Base-by-base conservation (phyloP, 1,284 basidiomycete genomes). In the Ceratobasidium sp. region DNA sequence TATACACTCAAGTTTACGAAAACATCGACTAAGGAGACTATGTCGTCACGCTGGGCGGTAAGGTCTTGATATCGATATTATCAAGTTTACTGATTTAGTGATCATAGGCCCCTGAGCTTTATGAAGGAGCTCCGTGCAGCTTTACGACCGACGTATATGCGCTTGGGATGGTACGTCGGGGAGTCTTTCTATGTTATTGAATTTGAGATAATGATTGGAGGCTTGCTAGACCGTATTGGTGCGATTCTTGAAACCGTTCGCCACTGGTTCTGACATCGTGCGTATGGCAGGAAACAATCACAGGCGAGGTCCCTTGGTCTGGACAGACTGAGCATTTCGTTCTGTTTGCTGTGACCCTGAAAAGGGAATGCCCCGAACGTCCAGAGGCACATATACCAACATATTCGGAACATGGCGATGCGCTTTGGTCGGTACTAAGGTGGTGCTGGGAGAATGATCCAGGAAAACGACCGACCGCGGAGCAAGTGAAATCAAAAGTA, bases 101-200 rank as follows among this genome's bases (percentile, higher is more conserved):
- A 9, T 23, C 14, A 58, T 21, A 65, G 62, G 62, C 62, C n/a
- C 62, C 62, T 16, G 62, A 65, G 48, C 32, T 65, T 26, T 23
- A 52, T 36, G 30, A 59, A 16, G 67, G 57, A 18, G 32, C 28
- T 26, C 16, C 8, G 16, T n/a, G 30, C 10, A 36, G 26, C 23
- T 10, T 30, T 52, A 5, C 50, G 3, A 41, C 55, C 14, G 55
- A 70, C 43, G 55, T 70, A 14, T 58, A 34, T 18, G 21, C 53
- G 2, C 55, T 59, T 18, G 55, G 41, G 5, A 59, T 39, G 43
- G 53, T 59, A 34, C n/a, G n/a, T n/a, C n/a, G n/a, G n/a, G 18
- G 45, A 39, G 36, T 12, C 34, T 5, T 16, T 26, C 12, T 26
- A 36, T 36, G 48, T 18, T n/a, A n/a, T n/a, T n/a, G n/a, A n/a